Evolutionary conservation across 176 grass and related monocot genomes (phyloP).

Genomic region (Eremochloa ophiuroides): DNA sequence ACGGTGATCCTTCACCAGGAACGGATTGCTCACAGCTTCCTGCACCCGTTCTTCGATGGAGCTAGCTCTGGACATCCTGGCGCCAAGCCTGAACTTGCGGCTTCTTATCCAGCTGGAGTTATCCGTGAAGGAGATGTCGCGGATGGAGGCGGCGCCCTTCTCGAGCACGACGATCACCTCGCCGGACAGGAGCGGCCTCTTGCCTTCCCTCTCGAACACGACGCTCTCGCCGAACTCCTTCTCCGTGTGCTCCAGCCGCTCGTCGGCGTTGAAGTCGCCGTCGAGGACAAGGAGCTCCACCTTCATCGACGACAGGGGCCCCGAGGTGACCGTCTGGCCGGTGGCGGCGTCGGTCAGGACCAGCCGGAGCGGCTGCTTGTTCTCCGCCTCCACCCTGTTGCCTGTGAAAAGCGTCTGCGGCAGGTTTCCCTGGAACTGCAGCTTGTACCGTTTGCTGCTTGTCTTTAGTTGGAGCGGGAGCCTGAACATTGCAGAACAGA

Average conservation of each 20-base stretch:
- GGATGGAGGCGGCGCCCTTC: slow-evolving; percentile 64
- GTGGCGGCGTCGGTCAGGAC: slow-evolving; percentile 50
- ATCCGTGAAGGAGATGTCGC: slow-evolving; percentile 71
- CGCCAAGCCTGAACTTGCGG: slow-evolving; percentile 83
- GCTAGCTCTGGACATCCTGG: slow-evolving; percentile 49
- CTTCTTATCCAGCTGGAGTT: slow-evolving; percentile 89
- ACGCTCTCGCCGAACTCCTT: slow-evolving; percentile 75
- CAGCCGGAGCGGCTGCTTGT: slow-evolving; percentile 58
- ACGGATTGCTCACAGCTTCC: slow-evolving; percentile 78
- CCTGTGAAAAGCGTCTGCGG: slow-evolving; percentile 72
- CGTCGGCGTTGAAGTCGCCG: slow-evolving; percentile 78
- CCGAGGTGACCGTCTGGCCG: slow-evolving; percentile 48
- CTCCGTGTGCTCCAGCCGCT: slow-evolving; percentile 65
- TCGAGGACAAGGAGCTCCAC: slow-evolving; percentile 83
- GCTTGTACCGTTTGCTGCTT: slow-evolving; percentile 55
- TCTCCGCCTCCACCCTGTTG: slow-evolving; percentile 67
- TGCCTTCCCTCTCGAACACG: slow-evolving; percentile 82
- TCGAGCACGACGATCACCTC: slow-evolving; percentile 62
- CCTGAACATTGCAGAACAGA: slow-evolving; percentile 38
- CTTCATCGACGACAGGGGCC: slow-evolving; percentile 54
- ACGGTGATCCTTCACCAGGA: slow-evolving; percentile 93
- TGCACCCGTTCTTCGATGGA: slow-evolving; percentile 46
- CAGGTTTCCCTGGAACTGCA: slow-evolving; percentile 68
- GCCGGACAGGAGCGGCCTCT: slow-evolving; percentile 66
- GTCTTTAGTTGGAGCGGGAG: slow-evolving; percentile 46